These are phyloP conservation scores for Viola pubescens DNA, from an alignment of 441 rosid species.

Conservation along the genomic window DNA sequence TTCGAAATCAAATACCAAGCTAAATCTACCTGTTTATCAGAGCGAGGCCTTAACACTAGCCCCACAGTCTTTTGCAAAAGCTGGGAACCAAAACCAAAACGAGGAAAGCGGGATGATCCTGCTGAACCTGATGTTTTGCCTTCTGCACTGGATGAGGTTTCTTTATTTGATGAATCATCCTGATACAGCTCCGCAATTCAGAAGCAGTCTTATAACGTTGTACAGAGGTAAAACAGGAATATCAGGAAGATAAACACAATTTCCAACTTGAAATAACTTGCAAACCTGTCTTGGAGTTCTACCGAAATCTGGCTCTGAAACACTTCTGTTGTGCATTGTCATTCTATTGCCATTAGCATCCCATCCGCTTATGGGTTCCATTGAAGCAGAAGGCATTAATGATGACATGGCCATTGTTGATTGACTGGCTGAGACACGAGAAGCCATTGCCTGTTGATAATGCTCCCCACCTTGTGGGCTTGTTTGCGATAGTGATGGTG, in stretches of 20 bases:
- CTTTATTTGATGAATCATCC: constrained; percentile 54
- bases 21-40: constrained; percentile 59
- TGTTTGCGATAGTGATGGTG: constrained; percentile 45
- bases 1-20: constrained; percentile 3
- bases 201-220: constrained; percentile 8
- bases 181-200: constrained; percentile 22
- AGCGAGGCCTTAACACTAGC: constrained; percentile 65
- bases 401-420: constrained; percentile 83
- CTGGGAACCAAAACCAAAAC: constrained; percentile 75
- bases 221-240: constrained; percentile 5
- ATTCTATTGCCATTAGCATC: constrained; percentile 48
- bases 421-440: constrained; percentile 73
- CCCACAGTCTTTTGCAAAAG: constrained; percentile 84
- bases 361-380: constrained; percentile 74
- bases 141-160: constrained; percentile 37
- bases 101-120: constrained; percentile 63
- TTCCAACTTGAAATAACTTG: constrained; percentile 8
- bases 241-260: constrained; percentile 6
- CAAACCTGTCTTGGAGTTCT: constrained; percentile 86
- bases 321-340: constrained; percentile 78
- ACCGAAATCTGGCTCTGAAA: constrained; percentile 90
- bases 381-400: constrained; percentile 67
- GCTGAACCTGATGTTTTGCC: constrained; percentile 46
- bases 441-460: constrained; percentile 37
- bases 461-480: constrained; percentile 40